These are phyloP conservation scores for Sphagnum contortum DNA, from an alignment of 225 moss, liverwort and hornwort genomes.

Conservation along the genomic window DNA sequence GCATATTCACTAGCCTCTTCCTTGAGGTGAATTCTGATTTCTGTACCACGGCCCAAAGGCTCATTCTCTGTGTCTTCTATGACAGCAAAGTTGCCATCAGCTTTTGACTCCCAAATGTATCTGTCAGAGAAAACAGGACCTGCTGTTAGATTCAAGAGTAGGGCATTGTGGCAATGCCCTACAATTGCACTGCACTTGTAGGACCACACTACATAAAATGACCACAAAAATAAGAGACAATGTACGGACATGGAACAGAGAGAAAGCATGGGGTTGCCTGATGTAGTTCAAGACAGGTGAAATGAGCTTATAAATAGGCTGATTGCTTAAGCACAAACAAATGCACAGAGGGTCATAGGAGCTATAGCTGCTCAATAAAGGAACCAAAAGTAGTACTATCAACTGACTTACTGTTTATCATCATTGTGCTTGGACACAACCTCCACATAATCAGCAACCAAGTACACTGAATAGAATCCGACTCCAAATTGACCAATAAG, in stretches of 20 bases:
- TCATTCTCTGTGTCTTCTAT: conserved; percentile 95
- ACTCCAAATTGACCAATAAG: conserved; percentile 99
- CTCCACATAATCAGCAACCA: conserved; percentile 92
- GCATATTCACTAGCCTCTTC: conserved; percentile 87
- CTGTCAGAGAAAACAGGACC: conserved; percentile 20
- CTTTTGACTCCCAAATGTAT: conserved; percentile 98
- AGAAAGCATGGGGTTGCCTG: too few relatives aligned
- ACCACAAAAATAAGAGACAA: too few relatives aligned
- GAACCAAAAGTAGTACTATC: too few relatives aligned
- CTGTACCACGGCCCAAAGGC: conserved; percentile 88
- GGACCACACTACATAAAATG: too few relatives aligned
- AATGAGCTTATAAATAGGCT: too few relatives aligned
- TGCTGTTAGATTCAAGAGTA: not conserved
- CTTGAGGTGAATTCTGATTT: conserved; percentile 83
- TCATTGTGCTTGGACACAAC: conserved; percentile 99
- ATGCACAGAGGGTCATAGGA: too few relatives aligned
- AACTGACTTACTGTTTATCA: conserved; percentile 72
- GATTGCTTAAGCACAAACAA: too few relatives aligned
- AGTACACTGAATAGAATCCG: conserved; percentile 95
- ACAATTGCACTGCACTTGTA: too few relatives aligned
- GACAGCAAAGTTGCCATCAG: conserved; percentile 89
- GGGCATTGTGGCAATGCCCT: too few relatives aligned
- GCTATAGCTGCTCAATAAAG: not conserved
- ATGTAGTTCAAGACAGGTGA: too few relatives aligned
- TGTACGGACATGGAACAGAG: too few relatives aligned